Evolutionary conservation across 305 asterid genomes (phyloP).

Genomic region (Ilex paraguariensis): DNA sequence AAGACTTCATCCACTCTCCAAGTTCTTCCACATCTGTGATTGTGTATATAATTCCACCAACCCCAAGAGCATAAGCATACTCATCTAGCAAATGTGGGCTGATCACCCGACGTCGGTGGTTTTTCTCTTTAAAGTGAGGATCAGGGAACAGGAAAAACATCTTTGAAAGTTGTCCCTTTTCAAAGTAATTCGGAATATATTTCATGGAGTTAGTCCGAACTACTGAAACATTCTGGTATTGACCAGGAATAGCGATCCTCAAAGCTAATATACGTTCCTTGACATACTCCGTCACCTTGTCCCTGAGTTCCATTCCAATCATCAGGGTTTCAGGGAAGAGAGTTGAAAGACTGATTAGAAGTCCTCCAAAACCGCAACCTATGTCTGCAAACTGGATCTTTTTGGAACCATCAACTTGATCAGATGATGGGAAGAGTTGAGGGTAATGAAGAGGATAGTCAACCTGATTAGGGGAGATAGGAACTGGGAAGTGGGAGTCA

Average conservation of each 20-base stretch:
- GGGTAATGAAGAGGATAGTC: constrained; percentile 62
- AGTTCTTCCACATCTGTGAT: constrained; percentile 95
- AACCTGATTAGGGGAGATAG: constrained; percentile 60
- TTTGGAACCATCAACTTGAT: constrained; percentile 19
- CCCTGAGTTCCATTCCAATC: constrained; percentile 95
- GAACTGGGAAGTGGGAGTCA: constrained; percentile 94
- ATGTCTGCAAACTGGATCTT: constrained; percentile 84
- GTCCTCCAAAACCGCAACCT: constrained; percentile 99
- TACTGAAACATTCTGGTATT: constrained; percentile 67
- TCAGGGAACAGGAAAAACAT: constrained; percentile 94
- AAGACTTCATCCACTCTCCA: constrained; percentile 86
- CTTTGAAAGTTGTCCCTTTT: constrained; percentile 78
- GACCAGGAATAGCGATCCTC: constrained; percentile 58
- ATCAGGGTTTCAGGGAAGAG: constrained; percentile 67
- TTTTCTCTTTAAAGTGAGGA: constrained; percentile 95
- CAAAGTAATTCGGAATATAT: constrained; percentile 88
- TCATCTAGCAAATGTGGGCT: constrained; percentile 84
- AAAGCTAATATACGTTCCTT: constrained; percentile 75
- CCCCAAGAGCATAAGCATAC: constrained; percentile 74
- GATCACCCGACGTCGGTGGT: constrained; percentile 84
- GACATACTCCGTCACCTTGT: constrained; percentile 90
- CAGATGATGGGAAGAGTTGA: constrained; percentile 16
- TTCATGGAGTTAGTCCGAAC: constrained; percentile 94
- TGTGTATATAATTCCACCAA: constrained; percentile 82
- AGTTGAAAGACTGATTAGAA: constrained; percentile 61